Base-by-base conservation (phyloP, 108 stramenopile species). In the Nitzschia sp. region DNA sequence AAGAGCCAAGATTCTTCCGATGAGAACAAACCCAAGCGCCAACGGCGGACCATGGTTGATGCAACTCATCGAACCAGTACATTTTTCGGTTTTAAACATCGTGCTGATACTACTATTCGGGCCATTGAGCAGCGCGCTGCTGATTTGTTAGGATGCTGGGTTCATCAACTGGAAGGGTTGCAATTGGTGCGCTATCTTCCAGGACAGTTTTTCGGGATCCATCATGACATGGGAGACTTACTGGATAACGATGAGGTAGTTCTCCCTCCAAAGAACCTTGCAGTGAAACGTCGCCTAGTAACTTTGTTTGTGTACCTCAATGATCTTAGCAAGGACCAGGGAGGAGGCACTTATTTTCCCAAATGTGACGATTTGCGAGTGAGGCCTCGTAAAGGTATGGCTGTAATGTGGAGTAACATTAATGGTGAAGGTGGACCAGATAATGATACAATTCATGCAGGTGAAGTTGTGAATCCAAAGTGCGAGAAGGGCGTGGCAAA, bases 261-360 rank as follows among this genome's bases (percentile, higher is more conserved):
- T 20, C 65, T 88, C 26, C 86, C 86, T 9, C 69, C 70, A 20
- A 84, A 77, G 43, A 26, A 69, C 19, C 38, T 72, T 21, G 41
- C 56, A 10, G 63, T 62, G 54, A 80, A 82, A 40, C 72, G 83
- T 51, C 79, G 88, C 8, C 41, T 89, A 15, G 81, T 79, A 9
- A 89, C 88, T 0, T 41, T 89, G 12, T 89, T 89, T 66, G 80
- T 73, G 20, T 89, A 89, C 58, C 53, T 89, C 11, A 89, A 84
- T 71, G 70, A 76, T 20, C 48, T 83, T 1, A 24, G 22, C 53
- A 34, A 65, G n/a, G 57, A 69, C n/a, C 75, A 67, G 37, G 84
- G 77, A n/a, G 84, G 75, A 38, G 51, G 59, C 41, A 82, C 81
- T 7, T 57, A 74, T 59, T 82, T 77, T 71, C 79, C 81, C 38